A percentile compares a stretch with the other conserved stretches of the same genome.
phyloP scores from a whole-genome alignment of 2,329 filamentous ascomycete genomes.

The Didymella segeticola region DNA sequence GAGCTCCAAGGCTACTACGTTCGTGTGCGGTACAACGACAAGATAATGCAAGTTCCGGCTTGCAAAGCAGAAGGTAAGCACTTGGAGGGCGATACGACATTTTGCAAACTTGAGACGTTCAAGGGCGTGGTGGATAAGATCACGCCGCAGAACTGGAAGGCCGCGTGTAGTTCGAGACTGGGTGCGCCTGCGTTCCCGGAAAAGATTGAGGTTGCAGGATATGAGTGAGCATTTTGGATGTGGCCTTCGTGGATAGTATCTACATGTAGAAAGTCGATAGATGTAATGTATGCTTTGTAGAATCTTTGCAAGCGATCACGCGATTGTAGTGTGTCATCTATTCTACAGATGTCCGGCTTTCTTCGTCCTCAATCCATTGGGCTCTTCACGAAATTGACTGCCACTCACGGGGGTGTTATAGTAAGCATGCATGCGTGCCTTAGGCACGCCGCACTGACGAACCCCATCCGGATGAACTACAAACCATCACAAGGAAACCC shows the following conservation, averaged over 20 bases:
- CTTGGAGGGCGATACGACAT: conserved; percentile 81
- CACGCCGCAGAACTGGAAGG: conserved; percentile 80
- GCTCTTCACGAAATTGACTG: too few species aligned
- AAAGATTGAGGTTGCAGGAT: conserved; percentile 45
- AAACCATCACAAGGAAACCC: too few species aligned
- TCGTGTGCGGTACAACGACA: conserved; percentile 88
- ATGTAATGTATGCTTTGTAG: too few species aligned
- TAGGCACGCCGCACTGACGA: too few species aligned
- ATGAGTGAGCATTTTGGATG: conserved; percentile 11
- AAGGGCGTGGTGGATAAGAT: conserved; percentile 91
- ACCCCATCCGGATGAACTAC: too few species aligned
- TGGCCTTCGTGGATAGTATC: not conserved
- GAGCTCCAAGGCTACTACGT: conserved; percentile 82
- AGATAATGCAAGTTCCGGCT: conserved; percentile 79
- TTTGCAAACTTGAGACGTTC: conserved; percentile 92
- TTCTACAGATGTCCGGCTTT: too few species aligned
- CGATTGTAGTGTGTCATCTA: too few species aligned
- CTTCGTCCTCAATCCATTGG: too few species aligned
- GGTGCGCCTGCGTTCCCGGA: conserved; percentile 61
- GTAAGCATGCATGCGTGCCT: too few species aligned
- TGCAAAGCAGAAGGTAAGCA: conserved; percentile 81
- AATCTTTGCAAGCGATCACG: too few species aligned
- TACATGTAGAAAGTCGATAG: not conserved
- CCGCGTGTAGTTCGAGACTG: conserved; percentile 65
- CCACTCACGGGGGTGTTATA: too few species aligned